Evolutionary conservation across 495 filamentous ascomycete species (phyloP).

Genomic region (Astrothelium subdiscretum): DNA sequence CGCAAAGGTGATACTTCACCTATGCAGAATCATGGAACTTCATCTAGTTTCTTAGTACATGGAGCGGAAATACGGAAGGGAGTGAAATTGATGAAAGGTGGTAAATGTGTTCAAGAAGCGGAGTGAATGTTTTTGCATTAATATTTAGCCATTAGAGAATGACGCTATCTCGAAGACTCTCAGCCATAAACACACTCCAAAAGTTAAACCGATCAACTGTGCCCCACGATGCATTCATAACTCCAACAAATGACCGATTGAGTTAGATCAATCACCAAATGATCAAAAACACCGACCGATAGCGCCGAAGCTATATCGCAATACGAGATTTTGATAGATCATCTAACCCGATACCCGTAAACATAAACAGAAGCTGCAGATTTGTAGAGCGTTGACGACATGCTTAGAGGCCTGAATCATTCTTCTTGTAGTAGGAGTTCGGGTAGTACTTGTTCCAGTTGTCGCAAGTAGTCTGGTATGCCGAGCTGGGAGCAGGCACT

Average conservation of each 20-base stretch:
- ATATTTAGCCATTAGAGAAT: background rate
- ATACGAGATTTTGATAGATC: background rate
- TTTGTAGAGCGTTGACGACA: too few relatives aligned
- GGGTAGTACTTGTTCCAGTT: constrained; percentile 13
- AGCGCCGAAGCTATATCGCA: background rate
- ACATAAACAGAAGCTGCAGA: background rate
- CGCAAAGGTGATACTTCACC: too few relatives aligned
- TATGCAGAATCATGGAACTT: too few relatives aligned
- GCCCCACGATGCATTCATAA: background rate
- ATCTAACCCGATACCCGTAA: background rate
- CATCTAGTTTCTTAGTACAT: too few relatives aligned
- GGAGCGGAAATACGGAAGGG: too few relatives aligned
- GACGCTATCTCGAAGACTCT: background rate
- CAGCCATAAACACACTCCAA: background rate
- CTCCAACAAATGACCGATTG: background rate
- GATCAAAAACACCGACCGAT: background rate
- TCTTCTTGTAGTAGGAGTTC: constrained; percentile 8
- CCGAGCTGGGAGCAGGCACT: constrained; percentile 4
- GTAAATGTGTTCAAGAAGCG: background rate
- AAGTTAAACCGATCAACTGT: background rate
- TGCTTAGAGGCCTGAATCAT: constrained; percentile 17
- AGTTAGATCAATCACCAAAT: background rate
- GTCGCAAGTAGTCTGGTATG: constrained; percentile 5
- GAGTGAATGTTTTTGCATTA: background rate
- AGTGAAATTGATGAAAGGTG: background rate